phyloP scores from a whole-genome alignment of 2,329 filamentous ascomycete species.

The Thielaviopsis musarum region DNA sequence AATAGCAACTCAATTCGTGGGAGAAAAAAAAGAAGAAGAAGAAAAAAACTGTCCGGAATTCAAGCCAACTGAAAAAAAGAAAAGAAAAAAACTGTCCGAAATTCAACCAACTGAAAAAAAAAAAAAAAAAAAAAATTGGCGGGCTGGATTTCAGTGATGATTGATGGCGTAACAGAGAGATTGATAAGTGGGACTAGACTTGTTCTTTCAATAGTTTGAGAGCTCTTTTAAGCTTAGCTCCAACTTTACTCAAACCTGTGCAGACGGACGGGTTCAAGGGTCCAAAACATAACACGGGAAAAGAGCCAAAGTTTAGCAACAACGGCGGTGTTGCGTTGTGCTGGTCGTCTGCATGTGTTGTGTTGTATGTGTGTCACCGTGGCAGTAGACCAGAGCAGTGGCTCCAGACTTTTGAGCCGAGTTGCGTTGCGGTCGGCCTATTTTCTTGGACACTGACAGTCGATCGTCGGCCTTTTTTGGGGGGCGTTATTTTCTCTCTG shows the following conservation, averaged over 20 bases:
- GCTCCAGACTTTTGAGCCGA: background rate
- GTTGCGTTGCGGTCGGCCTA: background rate
- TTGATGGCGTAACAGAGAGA: background rate
- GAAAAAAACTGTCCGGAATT: background rate
- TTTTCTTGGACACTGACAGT: background rate
- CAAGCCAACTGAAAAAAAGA: background rate
- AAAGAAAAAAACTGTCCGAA: background rate
- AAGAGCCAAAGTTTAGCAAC: background rate
- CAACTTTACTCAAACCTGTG: background rate
- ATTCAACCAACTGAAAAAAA: background rate
- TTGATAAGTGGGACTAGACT: background rate
- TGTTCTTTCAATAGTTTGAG: background rate
- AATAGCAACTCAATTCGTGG: background rate
- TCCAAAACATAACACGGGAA: background rate
- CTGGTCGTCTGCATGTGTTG: background rate
- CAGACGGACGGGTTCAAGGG: background rate
- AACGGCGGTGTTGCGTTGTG: background rate
- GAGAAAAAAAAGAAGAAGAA: background rate
- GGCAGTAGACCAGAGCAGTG: background rate
- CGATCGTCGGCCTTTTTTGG: background rate
- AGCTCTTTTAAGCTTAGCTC: background rate
- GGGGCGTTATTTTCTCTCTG: background rate
- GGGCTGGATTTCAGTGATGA: background rate
- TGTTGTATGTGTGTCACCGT: background rate
- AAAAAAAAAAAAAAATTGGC: no score